phyloP scores from a whole-genome alignment of 2,329 filamentous ascomycete genomes.

The Xylariomycetidae sp. region DNA sequence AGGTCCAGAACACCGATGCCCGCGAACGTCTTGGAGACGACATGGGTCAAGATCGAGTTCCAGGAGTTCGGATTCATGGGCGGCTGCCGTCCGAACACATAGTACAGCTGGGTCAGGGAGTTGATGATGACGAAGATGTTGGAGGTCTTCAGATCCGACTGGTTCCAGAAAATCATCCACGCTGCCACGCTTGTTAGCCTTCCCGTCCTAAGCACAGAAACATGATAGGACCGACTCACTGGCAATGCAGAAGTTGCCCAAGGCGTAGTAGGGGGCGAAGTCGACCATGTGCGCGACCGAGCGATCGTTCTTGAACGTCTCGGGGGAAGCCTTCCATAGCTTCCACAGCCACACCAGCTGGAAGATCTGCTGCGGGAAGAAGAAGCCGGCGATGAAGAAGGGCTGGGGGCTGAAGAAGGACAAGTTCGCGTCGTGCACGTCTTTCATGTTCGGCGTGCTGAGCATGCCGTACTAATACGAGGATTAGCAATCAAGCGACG shows the following conservation, averaged over 20 bases:
- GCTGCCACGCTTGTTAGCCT: constrained; percentile 21
- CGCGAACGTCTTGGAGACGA: constrained; percentile 53
- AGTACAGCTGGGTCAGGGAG: constrained; percentile 47
- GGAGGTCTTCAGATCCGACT: constrained; percentile 39
- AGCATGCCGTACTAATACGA: constrained; percentile 56
- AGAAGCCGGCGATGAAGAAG: constrained; percentile 53
- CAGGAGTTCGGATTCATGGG: constrained; percentile 44
- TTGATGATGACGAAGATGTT: constrained; percentile 54
- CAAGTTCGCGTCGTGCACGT: constrained; percentile 50
- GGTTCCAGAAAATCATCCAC: constrained; percentile 60
- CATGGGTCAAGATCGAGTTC: constrained; percentile 49
- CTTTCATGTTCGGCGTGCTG: constrained; percentile 51
- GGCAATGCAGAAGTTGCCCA: constrained; percentile 55
- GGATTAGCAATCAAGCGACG: no score
- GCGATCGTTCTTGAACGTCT: constrained; percentile 27
- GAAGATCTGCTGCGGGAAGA: constrained; percentile 55
- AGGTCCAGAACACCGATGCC: constrained; percentile 55
- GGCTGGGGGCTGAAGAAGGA: constrained; percentile 55
- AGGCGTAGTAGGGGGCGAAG: constrained; percentile 47
- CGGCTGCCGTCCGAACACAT: constrained; percentile 41
- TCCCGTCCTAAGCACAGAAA: neutral
- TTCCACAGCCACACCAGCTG: constrained; percentile 53
- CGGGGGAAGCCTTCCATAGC: constrained; percentile 42
- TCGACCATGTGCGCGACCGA: constrained; percentile 42
- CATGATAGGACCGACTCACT: constrained; percentile 30